Conservation (phyloP, 2,329 filamentous ascomycete genomes). For the Penicillium nordicum region DNA sequence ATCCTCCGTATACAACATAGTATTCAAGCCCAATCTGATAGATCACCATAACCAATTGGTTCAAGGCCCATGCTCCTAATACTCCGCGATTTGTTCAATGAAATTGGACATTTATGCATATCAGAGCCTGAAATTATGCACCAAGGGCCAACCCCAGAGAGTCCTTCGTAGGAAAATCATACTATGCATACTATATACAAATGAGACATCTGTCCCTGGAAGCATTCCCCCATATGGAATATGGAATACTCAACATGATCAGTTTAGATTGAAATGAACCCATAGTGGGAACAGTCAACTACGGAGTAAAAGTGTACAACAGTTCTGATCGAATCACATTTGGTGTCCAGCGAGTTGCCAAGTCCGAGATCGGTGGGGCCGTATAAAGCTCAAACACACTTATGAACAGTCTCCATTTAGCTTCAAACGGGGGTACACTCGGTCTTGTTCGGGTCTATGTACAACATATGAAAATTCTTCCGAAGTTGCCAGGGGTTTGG, state of each 20-base stretch:
- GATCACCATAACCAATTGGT: slow-evolving; percentile 30
- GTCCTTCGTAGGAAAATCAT: background rate
- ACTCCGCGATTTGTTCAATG: slow-evolving; percentile 3
- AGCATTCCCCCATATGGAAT: background rate
- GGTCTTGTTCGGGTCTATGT: background rate
- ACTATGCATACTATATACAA: no score
- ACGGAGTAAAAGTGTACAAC: no score
- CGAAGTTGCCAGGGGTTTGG: background rate
- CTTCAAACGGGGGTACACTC: background rate
- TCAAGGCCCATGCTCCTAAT: slow-evolving; percentile 16
- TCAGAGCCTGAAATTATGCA: background rate
- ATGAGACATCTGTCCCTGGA: background rate
- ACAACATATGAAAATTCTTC: background rate
- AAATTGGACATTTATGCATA: background rate
- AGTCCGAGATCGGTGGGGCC: slow-evolving; percentile 26
- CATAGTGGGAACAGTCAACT: background rate
- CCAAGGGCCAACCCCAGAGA: background rate
- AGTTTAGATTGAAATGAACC: background rate
- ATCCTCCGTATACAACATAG: background rate
- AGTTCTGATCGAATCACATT: background rate
- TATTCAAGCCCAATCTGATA: slow-evolving; percentile 21
- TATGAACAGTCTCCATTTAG: slow-evolving; percentile 21
- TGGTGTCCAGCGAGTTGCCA: slow-evolving; percentile 11
- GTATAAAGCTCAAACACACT: slow-evolving; percentile 35
- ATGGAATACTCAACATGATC: background rate